Base-by-base conservation (phyloP, 495 filamentous ascomycete species). In the Paragyromitra xinjiangensis region DNA sequence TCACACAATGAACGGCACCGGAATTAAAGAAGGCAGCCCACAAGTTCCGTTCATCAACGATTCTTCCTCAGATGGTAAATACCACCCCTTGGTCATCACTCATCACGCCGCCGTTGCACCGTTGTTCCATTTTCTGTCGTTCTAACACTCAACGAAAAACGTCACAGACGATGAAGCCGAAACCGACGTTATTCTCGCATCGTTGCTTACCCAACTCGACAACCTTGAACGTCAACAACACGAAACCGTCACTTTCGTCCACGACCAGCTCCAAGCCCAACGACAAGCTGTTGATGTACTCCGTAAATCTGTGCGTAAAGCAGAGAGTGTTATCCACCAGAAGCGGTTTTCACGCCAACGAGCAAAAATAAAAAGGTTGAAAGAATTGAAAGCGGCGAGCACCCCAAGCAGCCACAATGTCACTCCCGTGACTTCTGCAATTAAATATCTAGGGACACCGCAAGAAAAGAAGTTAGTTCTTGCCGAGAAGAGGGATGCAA, bases 101-200 rank as follows among this genome's bases (percentile, higher is more conserved):
- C 26, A 39, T 26, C 11, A 39, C 42, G 29, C 37, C 59, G 50
- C 56, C 53, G 12, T 56, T 55, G 22, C 22, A 48, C n/a, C 5
- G 29, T 34, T 3, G 29, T 34, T 6, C 29, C 44, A 22, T 12
- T 39, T 44, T 74, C 34, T 34, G n/a, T 2, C 1, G 16, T 3
- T 40, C 59, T 77, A 59, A 77, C 34, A 55, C 19, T 39, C 22
- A 73, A 59, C 14, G 56, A 34, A 34, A 34, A 34, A 45, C 24
- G 67, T 12, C 24, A 72, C 61, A 77, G 69, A 76, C 45, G 59
- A 73, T 42, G 74, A 77, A 19, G 19, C 64, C 26, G 74, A 77
- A 39, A 62, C 40, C 9, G 69, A 77, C 11, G 61, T 19, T 9
- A 66, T 73, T 26, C 61, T 73, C 42, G 69, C 69, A n/a, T 77